Base-by-base conservation (phyloP, 768 basidiomycete genomes). In the Phylloporus arenicola region DNA sequence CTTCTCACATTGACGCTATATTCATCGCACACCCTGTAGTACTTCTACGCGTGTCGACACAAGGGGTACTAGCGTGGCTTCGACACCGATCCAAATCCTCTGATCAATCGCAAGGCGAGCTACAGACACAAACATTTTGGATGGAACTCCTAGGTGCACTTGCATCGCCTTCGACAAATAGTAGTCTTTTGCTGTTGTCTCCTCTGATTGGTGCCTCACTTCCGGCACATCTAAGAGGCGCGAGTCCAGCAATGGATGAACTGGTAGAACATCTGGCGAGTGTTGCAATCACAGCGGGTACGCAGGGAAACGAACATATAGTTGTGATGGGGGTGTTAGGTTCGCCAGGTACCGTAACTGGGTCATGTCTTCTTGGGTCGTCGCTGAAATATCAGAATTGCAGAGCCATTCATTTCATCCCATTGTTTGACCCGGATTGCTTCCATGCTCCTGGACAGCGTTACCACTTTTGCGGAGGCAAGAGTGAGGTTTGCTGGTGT, bases 31-130 rank as follows among this genome's bases (percentile, higher is more conserved):
- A 80, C 48, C 64, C 75, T 2, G 64, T 68, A 42, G 58, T 57
- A 3, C 64, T 84, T 16, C 57, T 83, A 47, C 60, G 51, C 5
- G 53, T 64, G 1, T 75, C 75, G 1, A 74, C 78, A 0, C 44
- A 68, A 2, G 66, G 84, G 0, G 63, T 85, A 5, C 64, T 79
- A 3, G 67, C 74, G 0, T 88, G 86, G 54, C 68, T 88, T 22
- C 45, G n/a, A 22, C 42, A 60, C 16, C 60, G 64, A 33, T 55
- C 54, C 20, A 41, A 17, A 30, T 56, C 44, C 5, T 38, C 53
- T 17, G 51, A 52, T 27, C 38, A 12, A 12, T 29, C 48, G 10
- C 51, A 30, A 11, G 58, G 58, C 11, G 33, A 53, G 27, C 11
- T 39, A 9, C 55, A 51, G 22, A 48, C 52, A 7, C 64, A 65